Base-by-base conservation (phyloP, 108 stramenopile species). In the Craspedostauros australis region DNA sequence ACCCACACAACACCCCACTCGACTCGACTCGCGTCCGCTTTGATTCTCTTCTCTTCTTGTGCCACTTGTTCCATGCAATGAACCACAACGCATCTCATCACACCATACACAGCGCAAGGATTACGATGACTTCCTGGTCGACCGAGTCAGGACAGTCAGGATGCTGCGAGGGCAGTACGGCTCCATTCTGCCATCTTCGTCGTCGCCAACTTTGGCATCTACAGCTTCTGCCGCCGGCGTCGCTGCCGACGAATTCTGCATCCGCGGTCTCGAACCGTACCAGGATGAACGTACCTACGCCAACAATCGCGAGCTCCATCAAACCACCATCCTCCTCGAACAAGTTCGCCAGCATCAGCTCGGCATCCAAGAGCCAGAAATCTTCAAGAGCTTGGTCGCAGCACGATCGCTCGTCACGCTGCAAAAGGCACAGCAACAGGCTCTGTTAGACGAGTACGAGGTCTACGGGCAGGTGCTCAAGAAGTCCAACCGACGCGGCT, bases 201-300 rank as follows among this genome's bases (percentile, higher is more conserved):
- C n/a, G n/a, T n/a, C 20, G 21, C 32, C 19, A 57, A 34, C 12
- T 32, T 32, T 11, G 36, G 49, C 1, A 39, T 38, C 34, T 34
- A 51, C 4, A 31, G 39, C n/a, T n/a, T n/a, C n/a, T n/a, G n/a
- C n/a, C n/a, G n/a, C n/a, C 9, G 30, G 16, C 5, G 27, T 51
- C 34, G 42, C 46, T 39, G 16, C 36, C 19, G 29, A 52, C 12
- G 28, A 30, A 38, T 38, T 55, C 21, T 74, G 66, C 34, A 7
- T 63, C 27, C 55, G 73, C 8, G 73, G 73, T 11, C 33, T 74
- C 53, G 73, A 74, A 36, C 60, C 51, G 1, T 74, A 60, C 34
- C 57, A 60, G 33, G n/a, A n/a, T n/a, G n/a, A n/a, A n/a, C n/a
- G n/a, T n/a, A 46, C 60, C 0, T 15, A 50, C 4, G 16, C 0